phyloP scores from a whole-genome alignment of 2,329 filamentous ascomycete species.

The Sporothrix humicola region DNA sequence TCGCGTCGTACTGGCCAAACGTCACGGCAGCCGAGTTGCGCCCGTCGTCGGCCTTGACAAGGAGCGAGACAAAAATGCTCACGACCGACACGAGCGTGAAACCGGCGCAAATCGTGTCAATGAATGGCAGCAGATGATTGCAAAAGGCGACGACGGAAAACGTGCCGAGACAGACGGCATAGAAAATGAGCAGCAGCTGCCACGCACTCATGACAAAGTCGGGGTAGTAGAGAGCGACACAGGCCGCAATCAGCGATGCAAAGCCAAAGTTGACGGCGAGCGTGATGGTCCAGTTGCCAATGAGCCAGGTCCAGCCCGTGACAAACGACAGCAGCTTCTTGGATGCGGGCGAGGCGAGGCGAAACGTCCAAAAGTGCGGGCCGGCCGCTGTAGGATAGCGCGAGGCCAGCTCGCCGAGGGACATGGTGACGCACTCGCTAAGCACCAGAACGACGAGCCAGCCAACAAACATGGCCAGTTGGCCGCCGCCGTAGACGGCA shows the following conservation, averaged over 20 bases:
- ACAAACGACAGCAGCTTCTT: constrained; percentile 71
- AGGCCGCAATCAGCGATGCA: constrained; percentile 65
- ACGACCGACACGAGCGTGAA: constrained; percentile 57
- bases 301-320: constrained; percentile 76
- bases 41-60: constrained; percentile 47
- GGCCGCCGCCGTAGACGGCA: constrained; percentile 35
- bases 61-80: constrained; percentile 57
- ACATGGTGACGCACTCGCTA: constrained; percentile 57
- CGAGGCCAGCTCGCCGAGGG: constrained; percentile 34
- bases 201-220: constrained; percentile 37
- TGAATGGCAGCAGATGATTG: constrained; percentile 50
- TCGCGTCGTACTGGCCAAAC: constrained; percentile 31
- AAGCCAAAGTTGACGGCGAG: constrained; percentile 84
- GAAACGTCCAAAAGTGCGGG: constrained; percentile 80
- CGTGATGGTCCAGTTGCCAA: constrained; percentile 82
- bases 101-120: constrained; percentile 53
- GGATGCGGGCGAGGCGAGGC: constrained; percentile 67
- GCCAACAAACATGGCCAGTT: constrained; percentile 53
- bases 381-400: constrained; percentile 34
- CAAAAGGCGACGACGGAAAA: constrained; percentile 45
- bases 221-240: constrained; percentile 61
- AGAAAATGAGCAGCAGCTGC: constrained; percentile 34
- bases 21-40: constrained; percentile 21
- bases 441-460: constrained; percentile 61
- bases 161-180: constrained; percentile 32